Evolutionary conservation across 768 basidiomycete genomes (phyloP).

Genomic region (Coprinopsis strossmayeri): DNA sequence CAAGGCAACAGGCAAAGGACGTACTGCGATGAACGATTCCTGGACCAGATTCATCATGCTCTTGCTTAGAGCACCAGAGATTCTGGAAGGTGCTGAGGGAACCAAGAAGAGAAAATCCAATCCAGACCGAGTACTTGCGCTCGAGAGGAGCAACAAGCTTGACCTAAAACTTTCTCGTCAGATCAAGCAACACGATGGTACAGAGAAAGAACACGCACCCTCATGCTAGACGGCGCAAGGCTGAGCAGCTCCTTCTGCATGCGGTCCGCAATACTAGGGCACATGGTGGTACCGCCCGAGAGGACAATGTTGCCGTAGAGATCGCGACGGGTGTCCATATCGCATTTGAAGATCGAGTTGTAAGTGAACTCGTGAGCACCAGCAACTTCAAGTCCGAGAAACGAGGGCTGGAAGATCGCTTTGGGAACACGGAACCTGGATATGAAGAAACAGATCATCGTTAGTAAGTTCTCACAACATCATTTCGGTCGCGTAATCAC

Average conservation of each 20-base stretch:
- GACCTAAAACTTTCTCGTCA: constrained; percentile 19
- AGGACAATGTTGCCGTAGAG: constrained; percentile 48
- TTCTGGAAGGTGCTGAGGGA: constrained; percentile 87
- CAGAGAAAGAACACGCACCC: constrained; percentile 31
- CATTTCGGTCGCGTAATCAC: no score
- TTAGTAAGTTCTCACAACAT: neutral
- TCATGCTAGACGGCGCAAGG: constrained; percentile 73
- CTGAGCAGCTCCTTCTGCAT: constrained; percentile 63
- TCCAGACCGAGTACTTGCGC: constrained; percentile 86
- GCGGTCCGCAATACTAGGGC: constrained; percentile 50
- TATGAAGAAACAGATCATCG: constrained; percentile 10
- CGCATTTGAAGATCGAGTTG: constrained; percentile 58
- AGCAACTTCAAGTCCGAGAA: constrained; percentile 83
- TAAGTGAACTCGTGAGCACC: constrained; percentile 90
- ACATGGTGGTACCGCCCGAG: constrained; percentile 53
- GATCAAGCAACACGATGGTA: neutral
- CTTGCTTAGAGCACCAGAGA: constrained; percentile 79
- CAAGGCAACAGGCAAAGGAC: no score
- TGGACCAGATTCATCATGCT: constrained; percentile 72
- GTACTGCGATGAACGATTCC: constrained; percentile 63
- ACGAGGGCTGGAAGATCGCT: constrained; percentile 88
- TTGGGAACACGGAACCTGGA: constrained; percentile 83
- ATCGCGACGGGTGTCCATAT: constrained; percentile 47
- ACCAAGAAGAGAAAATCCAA: constrained; percentile 68
- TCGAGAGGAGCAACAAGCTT: constrained; percentile 79